These are phyloP conservation scores for Coccomyxa subellipsoidea DNA, from an alignment of 163 green algal species.

Conservation along the genomic window DNA sequence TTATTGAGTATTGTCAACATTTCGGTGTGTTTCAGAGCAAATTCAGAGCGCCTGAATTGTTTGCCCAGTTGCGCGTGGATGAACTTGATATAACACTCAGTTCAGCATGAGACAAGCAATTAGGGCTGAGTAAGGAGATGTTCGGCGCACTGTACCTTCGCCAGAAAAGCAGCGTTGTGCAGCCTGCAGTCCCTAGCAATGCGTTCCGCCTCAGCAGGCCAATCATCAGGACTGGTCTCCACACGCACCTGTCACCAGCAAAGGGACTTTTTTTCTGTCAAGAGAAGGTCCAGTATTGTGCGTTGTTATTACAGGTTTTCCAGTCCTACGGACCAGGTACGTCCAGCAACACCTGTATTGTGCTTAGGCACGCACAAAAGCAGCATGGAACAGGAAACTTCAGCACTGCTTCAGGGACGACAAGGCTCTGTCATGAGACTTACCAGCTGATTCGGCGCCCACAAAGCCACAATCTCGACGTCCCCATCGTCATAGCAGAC, in stretches of 20 bases:
- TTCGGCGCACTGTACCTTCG: not conserved
- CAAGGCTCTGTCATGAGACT: no score
- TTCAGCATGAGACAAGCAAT: not conserved
- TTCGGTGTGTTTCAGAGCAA: no score
- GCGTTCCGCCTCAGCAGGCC: not conserved
- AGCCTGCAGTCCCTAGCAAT: not conserved
- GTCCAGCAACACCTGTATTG: no score
- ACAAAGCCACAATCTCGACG: constrained; percentile 65
- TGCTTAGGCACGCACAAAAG: no score
- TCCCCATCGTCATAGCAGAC: constrained; percentile 79
- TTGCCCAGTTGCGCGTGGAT: no score
- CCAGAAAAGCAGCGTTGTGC: not conserved
- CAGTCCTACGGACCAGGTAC: no score
- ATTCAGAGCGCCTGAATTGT: no score
- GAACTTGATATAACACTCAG: not conserved
- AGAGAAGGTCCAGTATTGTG: not conserved
- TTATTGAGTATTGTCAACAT: no score
- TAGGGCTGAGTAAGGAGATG: not conserved
- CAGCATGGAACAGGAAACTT: no score
- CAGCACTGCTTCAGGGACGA: no score
- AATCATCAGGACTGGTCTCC: not conserved
- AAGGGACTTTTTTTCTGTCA: no score
- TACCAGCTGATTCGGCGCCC: constrained; percentile 50
- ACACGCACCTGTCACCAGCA: not conserved
- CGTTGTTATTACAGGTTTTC: not conserved